Conservation (phyloP, 768 basidiomycete genomes). For the Fomitopsis pulvina region DNA sequence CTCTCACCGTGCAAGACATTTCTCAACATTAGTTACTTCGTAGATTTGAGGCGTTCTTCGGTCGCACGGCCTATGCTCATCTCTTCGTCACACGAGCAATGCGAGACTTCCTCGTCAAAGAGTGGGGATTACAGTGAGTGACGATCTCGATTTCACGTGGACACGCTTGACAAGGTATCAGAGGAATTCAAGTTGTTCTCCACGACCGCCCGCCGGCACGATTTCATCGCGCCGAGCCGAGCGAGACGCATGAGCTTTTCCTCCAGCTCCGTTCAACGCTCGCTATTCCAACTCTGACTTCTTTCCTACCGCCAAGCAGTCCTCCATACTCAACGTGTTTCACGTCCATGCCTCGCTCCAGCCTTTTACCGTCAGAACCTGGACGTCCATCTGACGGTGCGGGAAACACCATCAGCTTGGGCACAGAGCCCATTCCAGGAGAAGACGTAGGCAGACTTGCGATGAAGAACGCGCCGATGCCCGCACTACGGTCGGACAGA, state of each 20-base stretch:
- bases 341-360: constrained; percentile 36
- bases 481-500: constrained; percentile 58
- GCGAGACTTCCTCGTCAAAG: constrained; percentile 56
- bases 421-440: constrained; percentile 11
- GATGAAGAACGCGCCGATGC: constrained; percentile 27
- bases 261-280: constrained; percentile 44
- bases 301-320: constrained; percentile 48
- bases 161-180: constrained; percentile 25
- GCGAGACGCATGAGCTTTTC: constrained; percentile 71
- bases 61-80: constrained; percentile 78
- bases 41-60: constrained; percentile 85
- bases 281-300: constrained; percentile 39
- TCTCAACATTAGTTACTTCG: background rate
- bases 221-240: constrained; percentile 65
- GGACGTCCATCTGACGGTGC: constrained; percentile 1
- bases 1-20: background rate
- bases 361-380: constrained; percentile 1
- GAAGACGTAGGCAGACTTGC: constrained; percentile 16
- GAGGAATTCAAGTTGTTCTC: constrained; percentile 73
- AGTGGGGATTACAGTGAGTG: constrained; percentile 75
- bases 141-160: background rate
- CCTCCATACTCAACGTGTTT: constrained; percentile 58
- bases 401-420: constrained; percentile 8
- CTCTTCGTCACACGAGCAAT: constrained; percentile 91
- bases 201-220: constrained; percentile 88